Conservation (phyloP, 2,329 filamentous ascomycete genomes). For the Fusarium papillatum region DNA sequence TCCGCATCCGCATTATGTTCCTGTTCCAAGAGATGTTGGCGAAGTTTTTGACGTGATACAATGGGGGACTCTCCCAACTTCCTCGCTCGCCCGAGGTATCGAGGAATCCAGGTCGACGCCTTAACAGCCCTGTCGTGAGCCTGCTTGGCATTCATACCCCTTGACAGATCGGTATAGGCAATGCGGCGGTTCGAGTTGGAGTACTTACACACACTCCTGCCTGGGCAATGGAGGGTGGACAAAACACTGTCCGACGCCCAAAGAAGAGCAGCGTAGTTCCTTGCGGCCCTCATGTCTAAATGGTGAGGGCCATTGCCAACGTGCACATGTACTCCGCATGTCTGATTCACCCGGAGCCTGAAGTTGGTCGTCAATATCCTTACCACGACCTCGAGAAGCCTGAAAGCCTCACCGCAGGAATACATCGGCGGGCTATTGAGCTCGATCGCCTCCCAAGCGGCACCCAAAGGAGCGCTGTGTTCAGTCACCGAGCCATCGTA, state of each 20-base stretch:
- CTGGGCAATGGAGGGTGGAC: conserved; percentile 51
- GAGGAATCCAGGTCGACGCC: conserved; percentile 7
- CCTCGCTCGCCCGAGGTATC: conserved; percentile 40
- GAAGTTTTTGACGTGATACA: conserved; percentile 14
- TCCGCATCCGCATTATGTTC: background rate
- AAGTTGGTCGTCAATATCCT: conserved; percentile 48
- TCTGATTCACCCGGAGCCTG: conserved; percentile 49
- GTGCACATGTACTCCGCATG: conserved; percentile 54
- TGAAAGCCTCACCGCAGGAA: conserved; percentile 43
- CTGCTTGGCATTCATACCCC: conserved; percentile 5
- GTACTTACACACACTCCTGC: conserved; percentile 35
- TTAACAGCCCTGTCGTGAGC: background rate
- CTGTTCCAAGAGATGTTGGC: background rate
- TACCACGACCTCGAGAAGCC: conserved; percentile 48
- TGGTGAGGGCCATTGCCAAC: conserved; percentile 50
- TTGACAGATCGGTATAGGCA: background rate
- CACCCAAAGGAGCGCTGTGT: background rate
- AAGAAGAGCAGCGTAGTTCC: conserved; percentile 48
- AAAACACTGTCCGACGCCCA: conserved; percentile 54
- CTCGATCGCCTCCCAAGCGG: conserved; percentile 38
- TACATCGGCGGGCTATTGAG: conserved; percentile 51
- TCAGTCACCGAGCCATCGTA: conserved; percentile 6
- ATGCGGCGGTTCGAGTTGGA: conserved; percentile 28
- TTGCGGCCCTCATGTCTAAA: conserved; percentile 45
- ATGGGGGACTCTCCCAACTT: conserved; percentile 39